A percentile compares a stretch with the other conserved stretches of the same genome.
These are phyloP conservation scores for Helicocarpus griseus DNA, from an alignment of 2,329 filamentous ascomycete genomes.

Conservation along the genomic window DNA sequence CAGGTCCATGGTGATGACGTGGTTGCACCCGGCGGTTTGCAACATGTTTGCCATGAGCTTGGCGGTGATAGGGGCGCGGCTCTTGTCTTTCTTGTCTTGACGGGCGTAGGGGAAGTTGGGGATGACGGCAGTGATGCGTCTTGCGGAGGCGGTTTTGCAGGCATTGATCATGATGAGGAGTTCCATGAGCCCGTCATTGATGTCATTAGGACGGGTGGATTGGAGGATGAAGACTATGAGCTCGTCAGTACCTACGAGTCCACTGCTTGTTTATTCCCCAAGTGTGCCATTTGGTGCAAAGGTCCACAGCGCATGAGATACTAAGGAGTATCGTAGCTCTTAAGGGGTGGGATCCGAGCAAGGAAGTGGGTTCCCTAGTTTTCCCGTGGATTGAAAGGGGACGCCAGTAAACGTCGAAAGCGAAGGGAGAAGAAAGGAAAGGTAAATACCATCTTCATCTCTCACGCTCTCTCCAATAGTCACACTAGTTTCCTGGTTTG, in stretches of 20 bases:
- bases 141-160: slow-evolving; percentile 74
- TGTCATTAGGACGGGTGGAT: slow-evolving; percentile 87
- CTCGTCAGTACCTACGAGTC: background rate
- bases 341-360: background rate
- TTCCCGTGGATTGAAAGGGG: slow-evolving; percentile 10
- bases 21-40: slow-evolving; percentile 84
- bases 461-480: slow-evolving; percentile 93
- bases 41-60: slow-evolving; percentile 97
- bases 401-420: too few relatives aligned
- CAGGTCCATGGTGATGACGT: slow-evolving; percentile 93
- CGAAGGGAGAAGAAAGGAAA: slow-evolving; percentile 5
- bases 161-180: slow-evolving; percentile 97
- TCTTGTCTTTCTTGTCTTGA: slow-evolving; percentile 97
- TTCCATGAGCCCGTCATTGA: slow-evolving; percentile 98
- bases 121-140: slow-evolving; percentile 88
- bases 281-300: too few relatives aligned
- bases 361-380: slow-evolving; percentile 1
- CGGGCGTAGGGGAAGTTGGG: slow-evolving; percentile 95
- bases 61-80: slow-evolving; percentile 88
- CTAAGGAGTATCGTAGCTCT: background rate
- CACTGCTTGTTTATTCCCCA: background rate
- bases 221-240: slow-evolving; percentile 80
- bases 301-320: background rate
- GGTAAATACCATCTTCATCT: slow-evolving; percentile 71
- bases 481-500: slow-evolving; percentile 55